Evolutionary conservation across 495 filamentous ascomycete genomes (phyloP).

Genomic region (Penicillium argentinense): DNA sequence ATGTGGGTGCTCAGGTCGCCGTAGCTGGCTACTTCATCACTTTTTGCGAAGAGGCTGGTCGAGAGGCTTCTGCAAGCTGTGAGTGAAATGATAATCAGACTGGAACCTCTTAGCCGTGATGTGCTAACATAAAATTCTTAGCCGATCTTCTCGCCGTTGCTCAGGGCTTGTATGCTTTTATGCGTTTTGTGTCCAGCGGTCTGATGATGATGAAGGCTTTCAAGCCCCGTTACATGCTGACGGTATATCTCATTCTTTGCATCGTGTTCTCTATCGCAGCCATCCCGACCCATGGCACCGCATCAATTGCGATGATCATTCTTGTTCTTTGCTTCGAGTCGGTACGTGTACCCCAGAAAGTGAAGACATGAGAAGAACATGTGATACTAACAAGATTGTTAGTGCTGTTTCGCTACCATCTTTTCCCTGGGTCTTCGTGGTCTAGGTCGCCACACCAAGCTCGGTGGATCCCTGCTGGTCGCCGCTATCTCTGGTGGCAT

Average conservation of each 20-base stretch:
- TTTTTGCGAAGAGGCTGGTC: slow-evolving; percentile 37
- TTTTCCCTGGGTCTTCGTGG: slow-evolving; percentile 69
- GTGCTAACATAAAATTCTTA: slow-evolving; percentile 6
- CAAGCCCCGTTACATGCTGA: slow-evolving; percentile 53
- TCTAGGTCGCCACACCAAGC: slow-evolving; percentile 68
- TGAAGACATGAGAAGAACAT: not conserved
- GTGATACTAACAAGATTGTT: not conserved
- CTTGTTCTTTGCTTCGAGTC: slow-evolving; percentile 71
- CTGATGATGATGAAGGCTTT: slow-evolving; percentile 45
- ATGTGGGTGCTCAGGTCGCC: slow-evolving; percentile 66
- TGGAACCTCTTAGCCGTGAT: slow-evolving; percentile 1
- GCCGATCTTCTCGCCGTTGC: slow-evolving; percentile 62
- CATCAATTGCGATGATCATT: slow-evolving; percentile 58
- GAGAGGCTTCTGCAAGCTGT: slow-evolving; percentile 6
- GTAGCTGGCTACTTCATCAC: slow-evolving; percentile 58
- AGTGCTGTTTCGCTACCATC: slow-evolving; percentile 68
- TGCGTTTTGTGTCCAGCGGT: slow-evolving; percentile 59
- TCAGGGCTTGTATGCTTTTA: slow-evolving; percentile 65
- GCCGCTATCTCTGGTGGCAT: slow-evolving; percentile 65
- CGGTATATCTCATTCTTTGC: slow-evolving; percentile 46
- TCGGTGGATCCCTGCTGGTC: slow-evolving; percentile 64
- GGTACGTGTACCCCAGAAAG: slow-evolving; percentile 2
- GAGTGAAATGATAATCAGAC: not conserved
- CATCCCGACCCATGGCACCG: slow-evolving; percentile 51
- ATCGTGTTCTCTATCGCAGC: slow-evolving; percentile 60